Evolutionary conservation across 768 basidiomycete genomes (phyloP).

Genomic region (Boletus sp.): DNA sequence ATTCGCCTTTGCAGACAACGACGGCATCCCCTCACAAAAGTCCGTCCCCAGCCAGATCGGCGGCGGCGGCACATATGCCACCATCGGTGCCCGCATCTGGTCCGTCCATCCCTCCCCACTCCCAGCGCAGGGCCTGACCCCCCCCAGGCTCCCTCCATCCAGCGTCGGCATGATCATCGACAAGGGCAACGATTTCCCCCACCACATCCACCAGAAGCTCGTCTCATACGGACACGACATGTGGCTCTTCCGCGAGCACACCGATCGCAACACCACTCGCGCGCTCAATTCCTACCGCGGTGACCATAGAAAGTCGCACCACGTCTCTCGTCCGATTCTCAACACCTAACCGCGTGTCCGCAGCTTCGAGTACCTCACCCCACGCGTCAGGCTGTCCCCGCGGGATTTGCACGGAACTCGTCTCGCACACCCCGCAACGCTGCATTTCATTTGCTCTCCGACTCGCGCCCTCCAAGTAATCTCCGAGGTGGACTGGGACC

Average conservation of each 20-base stretch:
- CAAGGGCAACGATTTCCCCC: constrained; percentile 72
- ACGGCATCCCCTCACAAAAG: constrained; percentile 40
- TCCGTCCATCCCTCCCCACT: constrained; percentile 20
- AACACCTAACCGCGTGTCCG: constrained; percentile 9
- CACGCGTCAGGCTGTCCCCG: constrained; percentile 68
- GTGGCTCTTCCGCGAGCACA: constrained; percentile 72
- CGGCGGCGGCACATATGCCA: constrained; percentile 83
- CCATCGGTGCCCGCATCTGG: constrained; percentile 82
- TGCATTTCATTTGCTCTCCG: constrained; percentile 90
- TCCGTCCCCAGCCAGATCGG: constrained; percentile 55
- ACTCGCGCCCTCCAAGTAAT: constrained; percentile 63
- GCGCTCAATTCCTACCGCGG: constrained; percentile 74
- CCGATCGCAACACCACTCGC: constrained; percentile 57
- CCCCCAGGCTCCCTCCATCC: constrained; percentile 57
- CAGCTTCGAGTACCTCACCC: constrained; percentile 78
- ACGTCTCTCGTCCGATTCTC: neutral
- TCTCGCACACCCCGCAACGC: constrained; percentile 45
- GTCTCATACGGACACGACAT: constrained; percentile 65
- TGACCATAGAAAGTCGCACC: constrained; percentile 60
- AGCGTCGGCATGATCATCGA: constrained; percentile 83
- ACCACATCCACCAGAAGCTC: constrained; percentile 50
- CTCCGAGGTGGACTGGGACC: constrained; percentile 66
- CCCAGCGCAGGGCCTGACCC: neutral
- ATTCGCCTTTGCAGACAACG: constrained; percentile 35
- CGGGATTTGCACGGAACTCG: constrained; percentile 56